Evolutionary conservation across 805 yeast genomes (phyloP).

Genomic region (Candida argentea): DNA sequence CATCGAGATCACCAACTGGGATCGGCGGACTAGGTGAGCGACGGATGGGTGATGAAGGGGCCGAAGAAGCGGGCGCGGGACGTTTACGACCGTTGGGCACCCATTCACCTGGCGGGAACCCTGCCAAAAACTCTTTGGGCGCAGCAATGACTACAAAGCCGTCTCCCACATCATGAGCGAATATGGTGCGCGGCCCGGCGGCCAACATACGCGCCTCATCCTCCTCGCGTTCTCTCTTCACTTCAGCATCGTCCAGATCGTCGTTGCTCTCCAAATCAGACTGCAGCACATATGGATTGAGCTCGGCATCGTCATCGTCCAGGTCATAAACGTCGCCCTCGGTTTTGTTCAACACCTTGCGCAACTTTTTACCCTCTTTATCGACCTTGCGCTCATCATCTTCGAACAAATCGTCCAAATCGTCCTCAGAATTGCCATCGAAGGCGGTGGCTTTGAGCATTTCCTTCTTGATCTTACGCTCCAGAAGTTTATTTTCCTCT

Average conservation of each 20-base stretch:
- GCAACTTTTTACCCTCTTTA: conserved; percentile 80
- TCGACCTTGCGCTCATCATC: conserved; percentile 63
- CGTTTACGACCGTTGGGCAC: conserved; percentile 48
- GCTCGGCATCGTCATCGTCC: conserved; percentile 56
- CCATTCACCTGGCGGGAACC: conserved; percentile 81
- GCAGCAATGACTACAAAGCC: conserved; percentile 53
- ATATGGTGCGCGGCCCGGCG: conserved; percentile 4
- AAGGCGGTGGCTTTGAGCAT: conserved; percentile 76
- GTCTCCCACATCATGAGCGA: conserved; percentile 22
- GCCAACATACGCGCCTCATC: conserved; percentile 11
- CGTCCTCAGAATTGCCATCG: conserved; percentile 50
- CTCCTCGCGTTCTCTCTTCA: conserved; percentile 24
- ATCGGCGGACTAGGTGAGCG: conserved; percentile 2
- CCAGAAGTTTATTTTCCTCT: conserved; percentile 87
- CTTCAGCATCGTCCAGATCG: conserved; percentile 37
- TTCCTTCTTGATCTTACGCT: conserved; percentile 71
- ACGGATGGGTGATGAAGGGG: conserved; percentile 9
- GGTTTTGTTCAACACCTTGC: conserved; percentile 73
- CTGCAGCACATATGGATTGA: conserved; percentile 63
- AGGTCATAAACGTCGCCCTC: conserved; percentile 87
- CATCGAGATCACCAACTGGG: conserved; percentile 18
- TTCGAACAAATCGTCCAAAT: conserved; percentile 62
- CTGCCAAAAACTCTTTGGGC: conserved; percentile 44
- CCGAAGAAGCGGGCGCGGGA: conserved; percentile 20
- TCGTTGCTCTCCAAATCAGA: conserved; percentile 52